Evolutionary conservation across 2,329 filamentous ascomycete species (phyloP).

Genomic region (Venturia asperata): DNA sequence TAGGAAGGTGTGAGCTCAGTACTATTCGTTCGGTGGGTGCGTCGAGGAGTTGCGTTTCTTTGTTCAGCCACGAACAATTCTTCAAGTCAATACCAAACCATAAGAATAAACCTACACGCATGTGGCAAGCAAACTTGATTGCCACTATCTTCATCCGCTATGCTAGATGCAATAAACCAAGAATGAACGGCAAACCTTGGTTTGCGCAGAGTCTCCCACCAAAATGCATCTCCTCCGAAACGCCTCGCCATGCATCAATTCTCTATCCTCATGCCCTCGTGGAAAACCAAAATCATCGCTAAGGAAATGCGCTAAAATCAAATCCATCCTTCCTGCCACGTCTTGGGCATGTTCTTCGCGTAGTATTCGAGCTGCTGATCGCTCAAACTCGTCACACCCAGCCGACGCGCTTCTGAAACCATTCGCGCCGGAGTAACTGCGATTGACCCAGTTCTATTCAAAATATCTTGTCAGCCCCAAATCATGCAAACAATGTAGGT

Average conservation of each 20-base stretch:
- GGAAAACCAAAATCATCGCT: not conserved
- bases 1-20: no score
- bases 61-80: no score
- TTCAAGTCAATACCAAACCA: no score
- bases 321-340: not conserved
- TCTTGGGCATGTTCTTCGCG: not conserved
- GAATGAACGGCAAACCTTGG: not conserved
- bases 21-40: no score
- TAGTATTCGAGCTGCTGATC: not conserved
- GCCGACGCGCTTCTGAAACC: not conserved
- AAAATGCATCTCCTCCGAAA: not conserved
- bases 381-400: slow-evolving; percentile 3
- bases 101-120: not conserved
- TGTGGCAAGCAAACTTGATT: not conserved
- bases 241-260: slow-evolving; percentile 13
- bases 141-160: not conserved
- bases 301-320: not conserved
- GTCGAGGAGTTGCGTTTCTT: no score
- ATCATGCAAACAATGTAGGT: not conserved
- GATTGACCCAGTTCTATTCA: not conserved
- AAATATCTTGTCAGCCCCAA: not conserved
- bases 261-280: not conserved
- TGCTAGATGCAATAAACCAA: not conserved
- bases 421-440: not conserved
- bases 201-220: not conserved